Conservation (phyloP, 495 filamentous ascomycete genomes). For the Lophium mytilinum region DNA sequence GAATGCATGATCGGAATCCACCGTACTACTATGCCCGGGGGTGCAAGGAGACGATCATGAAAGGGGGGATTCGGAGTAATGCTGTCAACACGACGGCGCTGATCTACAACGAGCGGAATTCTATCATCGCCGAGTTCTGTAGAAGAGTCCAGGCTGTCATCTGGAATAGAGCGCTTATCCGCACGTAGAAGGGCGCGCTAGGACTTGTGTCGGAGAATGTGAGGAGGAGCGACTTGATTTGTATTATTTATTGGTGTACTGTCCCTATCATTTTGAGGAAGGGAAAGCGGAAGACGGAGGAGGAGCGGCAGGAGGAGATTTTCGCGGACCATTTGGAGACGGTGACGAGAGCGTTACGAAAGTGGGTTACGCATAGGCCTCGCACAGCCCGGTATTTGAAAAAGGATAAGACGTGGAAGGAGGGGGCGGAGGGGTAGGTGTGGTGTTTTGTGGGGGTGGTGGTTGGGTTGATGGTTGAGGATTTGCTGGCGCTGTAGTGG, state of each 20-base stretch:
- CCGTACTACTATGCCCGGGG: constrained; percentile 32
- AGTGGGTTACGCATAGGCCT: background rate
- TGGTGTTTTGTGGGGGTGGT: too few species aligned
- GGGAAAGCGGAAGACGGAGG: background rate
- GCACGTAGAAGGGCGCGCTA: constrained; percentile 19
- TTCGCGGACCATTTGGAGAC: too few species aligned
- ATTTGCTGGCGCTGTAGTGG: too few species aligned
- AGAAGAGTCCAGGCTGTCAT: constrained; percentile 37
- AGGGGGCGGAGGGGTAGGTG: background rate
- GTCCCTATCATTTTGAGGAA: constrained; percentile 26
- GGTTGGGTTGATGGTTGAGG: too few species aligned
- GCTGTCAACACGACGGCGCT: constrained; percentile 33
- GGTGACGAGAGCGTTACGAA: constrained; percentile 1
- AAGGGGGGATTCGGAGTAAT: constrained; percentile 21
- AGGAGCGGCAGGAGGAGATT: constrained; percentile 1
- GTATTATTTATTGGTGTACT: constrained; percentile 31
- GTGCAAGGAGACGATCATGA: constrained; percentile 15
- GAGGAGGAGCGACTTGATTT: constrained; percentile 20
- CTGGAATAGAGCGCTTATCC: constrained; percentile 33
- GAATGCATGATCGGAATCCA: constrained; percentile 30
- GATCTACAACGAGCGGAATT: constrained; percentile 32
- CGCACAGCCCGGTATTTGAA: too few species aligned
- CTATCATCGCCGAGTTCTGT: constrained; percentile 35
- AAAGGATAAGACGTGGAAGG: background rate
- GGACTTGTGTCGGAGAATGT: constrained; percentile 9